Evolutionary conservation across 805 yeast genomes (phyloP), one percentile per base, ranked within the genome.

Genomic region (Yarrowia sp.): DNA sequence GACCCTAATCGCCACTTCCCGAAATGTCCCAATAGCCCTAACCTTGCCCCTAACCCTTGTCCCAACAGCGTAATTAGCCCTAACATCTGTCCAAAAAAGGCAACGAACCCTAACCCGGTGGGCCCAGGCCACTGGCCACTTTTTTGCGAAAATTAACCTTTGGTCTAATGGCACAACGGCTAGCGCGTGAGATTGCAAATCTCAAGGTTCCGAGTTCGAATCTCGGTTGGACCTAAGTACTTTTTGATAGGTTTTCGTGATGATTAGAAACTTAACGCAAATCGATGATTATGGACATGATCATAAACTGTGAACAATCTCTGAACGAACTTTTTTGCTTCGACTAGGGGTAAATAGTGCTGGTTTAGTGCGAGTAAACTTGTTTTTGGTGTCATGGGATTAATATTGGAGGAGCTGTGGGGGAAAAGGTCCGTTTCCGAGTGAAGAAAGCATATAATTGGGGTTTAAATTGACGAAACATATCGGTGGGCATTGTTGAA

Each of bases 151-250:
- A 47, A n/a, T 39, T 55, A 39, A 41, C 39, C 61, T 55, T 55
- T 11, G 64, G 64, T 58, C 64, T 28, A 18, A 58, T 58, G 64
- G 64, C 64, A 43, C 64, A 58, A 35, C 43, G 64, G 64, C 28
- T 58, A 58, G 64, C 64, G 64, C 64, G 64, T 58, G 64, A 58
- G 64, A 58, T 58, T 58, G 64, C 64, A 58, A 58, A 58, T 58
- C 64, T 58, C 35, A 58, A 58, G 64, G 64, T 58, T 35, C 64
- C 64, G 64, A 58, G 64, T 58, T 58, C 64, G 64, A 58, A 44
- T 43, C 64, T 58, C 64, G 64, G 64, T 58, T 31, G 50, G 64
- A 58, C 64, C 64, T 58, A 58, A 35, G 17, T 35, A 32, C 28
- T 43, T 44, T 58, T 58, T 55, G 47, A 42, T 8, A 8, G 10